These are phyloP conservation scores for Pterulicium gracile DNA, from an alignment of 1,284 basidiomycete species.

Conservation along the genomic window DNA sequence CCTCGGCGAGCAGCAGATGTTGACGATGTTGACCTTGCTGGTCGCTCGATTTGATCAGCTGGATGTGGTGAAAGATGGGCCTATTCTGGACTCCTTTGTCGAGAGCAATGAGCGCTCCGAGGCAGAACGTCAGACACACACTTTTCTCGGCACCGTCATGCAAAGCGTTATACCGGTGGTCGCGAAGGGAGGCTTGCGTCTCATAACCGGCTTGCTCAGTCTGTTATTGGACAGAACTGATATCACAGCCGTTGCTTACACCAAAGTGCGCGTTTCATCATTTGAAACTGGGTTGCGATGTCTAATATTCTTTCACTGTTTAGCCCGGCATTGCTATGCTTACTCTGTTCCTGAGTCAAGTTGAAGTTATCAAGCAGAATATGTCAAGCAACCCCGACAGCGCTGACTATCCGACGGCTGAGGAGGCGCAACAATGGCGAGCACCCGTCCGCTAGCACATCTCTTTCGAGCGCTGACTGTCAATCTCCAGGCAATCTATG, in stretches of 20 bases:
- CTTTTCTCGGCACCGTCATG: constrained; percentile 79
- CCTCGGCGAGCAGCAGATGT: constrained; percentile 68
- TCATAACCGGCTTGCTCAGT: constrained; percentile 83
- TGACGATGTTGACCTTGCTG: constrained; percentile 84
- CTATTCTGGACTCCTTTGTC: constrained; percentile 54
- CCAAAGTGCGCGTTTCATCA: constrained; percentile 46
- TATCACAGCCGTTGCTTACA: constrained; percentile 58
- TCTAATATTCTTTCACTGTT: constrained; percentile 2
- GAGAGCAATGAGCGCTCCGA: constrained; percentile 62
- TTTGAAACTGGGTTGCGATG: neutral
- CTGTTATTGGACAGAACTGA: constrained; percentile 79
- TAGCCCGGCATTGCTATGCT: constrained; percentile 90
- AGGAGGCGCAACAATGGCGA: constrained; percentile 83
- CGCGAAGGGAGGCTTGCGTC: constrained; percentile 65
- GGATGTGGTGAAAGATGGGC: constrained; percentile 77
- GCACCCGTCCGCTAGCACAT: constrained; percentile 12
- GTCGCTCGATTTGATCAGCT: constrained; percentile 91
- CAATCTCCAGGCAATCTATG: constrained; percentile 56
- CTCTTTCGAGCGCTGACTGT: constrained; percentile 9
- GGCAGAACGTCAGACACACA: constrained; percentile 80
- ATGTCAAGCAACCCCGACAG: constrained; percentile 39
- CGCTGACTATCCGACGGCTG: constrained; percentile 46
- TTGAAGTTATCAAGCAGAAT: constrained; percentile 80
- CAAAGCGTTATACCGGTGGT: constrained; percentile 82
- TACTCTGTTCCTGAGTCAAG: constrained; percentile 86